These are phyloP conservation scores for Pisolithus orientalis DNA, from an alignment of 768 basidiomycete genomes.

Conservation along the genomic window DNA sequence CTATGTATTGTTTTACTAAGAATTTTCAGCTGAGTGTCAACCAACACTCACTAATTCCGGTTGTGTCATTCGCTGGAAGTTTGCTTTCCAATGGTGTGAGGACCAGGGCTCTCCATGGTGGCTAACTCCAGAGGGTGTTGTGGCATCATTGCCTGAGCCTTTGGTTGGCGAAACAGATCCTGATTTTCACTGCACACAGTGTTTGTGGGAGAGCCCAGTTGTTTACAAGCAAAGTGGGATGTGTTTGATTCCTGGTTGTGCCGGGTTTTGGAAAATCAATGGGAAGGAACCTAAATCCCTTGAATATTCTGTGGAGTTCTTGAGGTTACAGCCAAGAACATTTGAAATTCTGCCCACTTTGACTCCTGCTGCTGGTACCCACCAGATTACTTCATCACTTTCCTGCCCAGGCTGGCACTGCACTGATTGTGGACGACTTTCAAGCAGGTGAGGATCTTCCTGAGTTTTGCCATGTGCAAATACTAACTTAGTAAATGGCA, in stretches of 20 bases:
- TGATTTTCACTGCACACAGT: conserved; percentile 34
- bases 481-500: conserved; percentile 20
- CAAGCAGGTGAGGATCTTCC: conserved; percentile 50
- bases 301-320: conserved; percentile 43
- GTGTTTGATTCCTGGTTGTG: conserved; percentile 57
- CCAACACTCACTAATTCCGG: conserved; percentile 39
- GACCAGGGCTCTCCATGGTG: conserved; percentile 59
- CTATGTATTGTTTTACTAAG: conserved; percentile 11
- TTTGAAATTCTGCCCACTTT: conserved; percentile 33
- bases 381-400: conserved; percentile 38
- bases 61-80: conserved; percentile 71
- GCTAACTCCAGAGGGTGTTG: conserved; percentile 15
- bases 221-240: conserved; percentile 56
- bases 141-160: background rate
- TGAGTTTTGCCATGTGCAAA: background rate
- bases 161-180: background rate
- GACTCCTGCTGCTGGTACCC: conserved; percentile 29
- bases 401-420: conserved; percentile 71
- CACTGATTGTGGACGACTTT: conserved; percentile 59
- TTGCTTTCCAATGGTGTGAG: conserved; percentile 80
- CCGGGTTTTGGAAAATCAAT: conserved; percentile 45
- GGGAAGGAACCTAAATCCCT: conserved; percentile 31
- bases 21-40: conserved; percentile 52
- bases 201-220: conserved; percentile 38
- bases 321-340: conserved; percentile 29